Base-by-base conservation (phyloP, 1,284 basidiomycete species). In the Ceratobasidium papillatum region DNA sequence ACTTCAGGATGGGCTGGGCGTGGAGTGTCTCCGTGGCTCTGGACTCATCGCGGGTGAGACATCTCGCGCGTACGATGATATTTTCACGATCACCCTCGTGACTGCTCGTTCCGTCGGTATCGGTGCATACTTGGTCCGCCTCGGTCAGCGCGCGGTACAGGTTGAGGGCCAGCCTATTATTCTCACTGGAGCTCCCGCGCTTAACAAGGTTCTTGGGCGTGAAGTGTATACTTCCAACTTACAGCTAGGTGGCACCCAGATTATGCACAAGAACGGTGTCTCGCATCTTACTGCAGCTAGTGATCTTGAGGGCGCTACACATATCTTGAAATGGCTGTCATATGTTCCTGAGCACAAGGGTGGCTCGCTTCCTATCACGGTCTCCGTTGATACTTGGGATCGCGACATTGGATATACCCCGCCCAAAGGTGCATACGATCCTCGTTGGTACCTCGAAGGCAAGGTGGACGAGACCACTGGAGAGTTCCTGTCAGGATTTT, bases 81-180 rank as follows among this genome's bases (percentile, higher is more conserved):
- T 99, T 82, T 99, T 99, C 87, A 99, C 98, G 66, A 96, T 99
- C 82, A 99, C 98, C 25, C 91, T 99, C 80, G 97, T 99, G 79
- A 98, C 96, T 54, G 98, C 96, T 78, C 94, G 98, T 74, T 99
- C 96, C 4, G 98, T 99, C 79, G 98, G 98, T 84, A 99, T 99
- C 80, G 98, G 98, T 81, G 98, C 98, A 47, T 99, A 99, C 84
- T 93, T 99, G 74, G 96, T 99, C 74, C 95, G 98, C 80, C 90
- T 99, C 51, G 98, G 98, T 79, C 94, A 99, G 85, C 93, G 98
- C 80, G 94, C 98, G 2, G 95, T 99, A 66, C 98, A 99, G 83
- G 98, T 99, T 73, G 98, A 99, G 84, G 96, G 97, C 62, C 97
- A 99, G 81, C 98, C 98, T 0, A 98, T 99, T 85, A 99, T 99